Evolutionary conservation across 2,329 filamentous ascomycete genomes (phyloP).

Genomic region (Alternaria tenuissima): DNA sequence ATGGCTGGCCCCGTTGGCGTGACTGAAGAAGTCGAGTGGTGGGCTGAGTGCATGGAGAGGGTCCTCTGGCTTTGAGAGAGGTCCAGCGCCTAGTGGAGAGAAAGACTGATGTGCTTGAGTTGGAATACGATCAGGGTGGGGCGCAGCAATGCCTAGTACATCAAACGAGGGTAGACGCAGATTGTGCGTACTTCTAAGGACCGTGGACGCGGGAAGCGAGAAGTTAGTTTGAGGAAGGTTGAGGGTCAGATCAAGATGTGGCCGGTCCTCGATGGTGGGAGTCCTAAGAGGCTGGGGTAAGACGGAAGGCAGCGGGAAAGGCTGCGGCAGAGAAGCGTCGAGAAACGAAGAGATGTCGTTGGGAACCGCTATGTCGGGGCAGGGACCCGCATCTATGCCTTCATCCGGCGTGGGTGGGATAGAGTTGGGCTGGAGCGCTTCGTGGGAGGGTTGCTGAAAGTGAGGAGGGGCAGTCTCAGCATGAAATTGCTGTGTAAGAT

Average conservation of each 20-base stretch:
- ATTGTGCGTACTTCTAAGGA: slow-evolving; percentile 45
- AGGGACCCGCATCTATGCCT: slow-evolving; percentile 24
- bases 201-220: slow-evolving; percentile 43
- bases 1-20: slow-evolving; percentile 29
- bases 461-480: slow-evolving; percentile 20
- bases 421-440: slow-evolving; percentile 13
- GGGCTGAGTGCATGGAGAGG: slow-evolving; percentile 52
- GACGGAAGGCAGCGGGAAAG: slow-evolving; percentile 40
- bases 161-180: slow-evolving; percentile 64
- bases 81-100: slow-evolving; percentile 46
- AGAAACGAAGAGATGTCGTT: slow-evolving; percentile 33
- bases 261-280: slow-evolving; percentile 37
- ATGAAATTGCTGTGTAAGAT: slow-evolving; percentile 22
- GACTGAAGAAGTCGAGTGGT: slow-evolving; percentile 28
- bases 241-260: slow-evolving; percentile 36
- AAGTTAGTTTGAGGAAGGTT: slow-evolving; percentile 39
- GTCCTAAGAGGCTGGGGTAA: slow-evolving; percentile 31
- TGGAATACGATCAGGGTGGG: slow-evolving; percentile 54
- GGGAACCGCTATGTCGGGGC: slow-evolving; percentile 22
- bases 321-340: slow-evolving; percentile 39
- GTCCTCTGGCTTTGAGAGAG: slow-evolving; percentile 51
- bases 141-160: slow-evolving; percentile 59
- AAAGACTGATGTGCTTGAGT: slow-evolving; percentile 38
- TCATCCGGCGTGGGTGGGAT: slow-evolving; percentile 34
- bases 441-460: neutral